Conservation (phyloP, 257 asterid genomes). For the Nicotiana sylvestris region DNA sequence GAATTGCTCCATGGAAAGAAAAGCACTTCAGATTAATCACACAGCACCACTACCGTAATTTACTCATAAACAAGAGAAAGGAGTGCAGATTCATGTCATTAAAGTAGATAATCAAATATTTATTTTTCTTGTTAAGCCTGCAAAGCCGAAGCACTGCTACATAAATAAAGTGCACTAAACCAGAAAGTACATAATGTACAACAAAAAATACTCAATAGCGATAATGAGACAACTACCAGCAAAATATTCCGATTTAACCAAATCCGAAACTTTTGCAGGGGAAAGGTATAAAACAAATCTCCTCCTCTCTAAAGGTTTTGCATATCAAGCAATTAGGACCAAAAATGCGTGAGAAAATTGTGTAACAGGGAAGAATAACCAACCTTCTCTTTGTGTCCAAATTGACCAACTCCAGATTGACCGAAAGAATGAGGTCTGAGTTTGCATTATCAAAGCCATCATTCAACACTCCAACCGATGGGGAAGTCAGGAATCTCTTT, state of each 20-base stretch:
- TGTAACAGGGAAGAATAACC: slow-evolving; percentile 10
- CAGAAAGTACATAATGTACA: neutral
- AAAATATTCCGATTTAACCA: neutral
- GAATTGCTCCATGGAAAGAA: neutral
- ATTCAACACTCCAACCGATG: slow-evolving; percentile 76
- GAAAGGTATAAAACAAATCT: neutral
- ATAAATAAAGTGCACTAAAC: neutral
- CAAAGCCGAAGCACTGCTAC: neutral
- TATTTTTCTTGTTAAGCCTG: neutral
- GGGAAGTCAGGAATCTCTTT: slow-evolving; percentile 94
- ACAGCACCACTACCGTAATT: neutral
- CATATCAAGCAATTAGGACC: slow-evolving; percentile 5
- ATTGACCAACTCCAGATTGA: slow-evolving; percentile 65
- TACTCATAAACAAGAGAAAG: neutral
- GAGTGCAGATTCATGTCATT: neutral
- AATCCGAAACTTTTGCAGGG: neutral
- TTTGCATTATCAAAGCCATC: slow-evolving; percentile 92
- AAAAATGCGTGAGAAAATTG: neutral
- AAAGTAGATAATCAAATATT: slow-evolving; percentile 2
- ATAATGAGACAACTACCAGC: neutral
- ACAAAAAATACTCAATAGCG: neutral
- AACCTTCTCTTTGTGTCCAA: slow-evolving; percentile 73
- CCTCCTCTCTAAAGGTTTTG: slow-evolving; percentile 8
- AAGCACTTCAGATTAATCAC: neutral
- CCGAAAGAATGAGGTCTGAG: slow-evolving; percentile 82